Evolutionary conservation across 257 asterid species (phyloP).

Genomic region (Orobanche coerulescens): DNA sequence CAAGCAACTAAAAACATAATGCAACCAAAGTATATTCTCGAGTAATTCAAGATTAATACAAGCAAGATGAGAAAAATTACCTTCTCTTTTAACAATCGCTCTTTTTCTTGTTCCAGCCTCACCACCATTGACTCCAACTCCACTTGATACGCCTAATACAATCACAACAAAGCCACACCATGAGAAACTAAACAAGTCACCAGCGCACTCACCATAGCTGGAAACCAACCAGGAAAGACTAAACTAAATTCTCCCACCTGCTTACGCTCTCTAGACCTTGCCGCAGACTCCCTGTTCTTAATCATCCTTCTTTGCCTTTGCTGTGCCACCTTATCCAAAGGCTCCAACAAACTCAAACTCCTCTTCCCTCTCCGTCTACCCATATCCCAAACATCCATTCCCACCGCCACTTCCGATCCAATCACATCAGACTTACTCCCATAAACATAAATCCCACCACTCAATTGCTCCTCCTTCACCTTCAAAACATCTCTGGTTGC

Average conservation of each 20-base stretch:
- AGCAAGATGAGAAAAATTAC: slow-evolving; percentile 28
- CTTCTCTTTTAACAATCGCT: slow-evolving; percentile 58
- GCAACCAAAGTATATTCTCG: background rate
- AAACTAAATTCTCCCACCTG: slow-evolving; percentile 41
- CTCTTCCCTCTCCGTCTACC: slow-evolving; percentile 47
- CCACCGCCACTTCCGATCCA: slow-evolving; percentile 29
- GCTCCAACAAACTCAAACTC: slow-evolving; percentile 63
- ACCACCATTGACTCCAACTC: slow-evolving; percentile 81
- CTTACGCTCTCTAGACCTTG: slow-evolving; percentile 95
- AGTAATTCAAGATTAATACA: background rate
- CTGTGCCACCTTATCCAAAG: slow-evolving; percentile 65
- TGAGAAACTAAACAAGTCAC: slow-evolving; percentile 1
- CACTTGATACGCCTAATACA: slow-evolving; percentile 63
- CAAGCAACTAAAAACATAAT: background rate
- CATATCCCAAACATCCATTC: slow-evolving; percentile 32
- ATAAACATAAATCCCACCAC: slow-evolving; percentile 20
- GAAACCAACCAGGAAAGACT: background rate
- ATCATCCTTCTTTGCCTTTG: slow-evolving; percentile 84
- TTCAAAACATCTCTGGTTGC: slow-evolving; percentile 23
- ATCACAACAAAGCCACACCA: slow-evolving; percentile 12
- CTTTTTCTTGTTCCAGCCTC: slow-evolving; percentile 80
- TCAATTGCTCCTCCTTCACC: slow-evolving; percentile 42
- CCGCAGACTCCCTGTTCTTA: slow-evolving; percentile 96
- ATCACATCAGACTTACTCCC: slow-evolving; percentile 25
- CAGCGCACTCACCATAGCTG: slow-evolving; percentile 3